Conservation (phyloP, 805 yeast genomes). For the Cyberlindnera misumaiensis region DNA sequence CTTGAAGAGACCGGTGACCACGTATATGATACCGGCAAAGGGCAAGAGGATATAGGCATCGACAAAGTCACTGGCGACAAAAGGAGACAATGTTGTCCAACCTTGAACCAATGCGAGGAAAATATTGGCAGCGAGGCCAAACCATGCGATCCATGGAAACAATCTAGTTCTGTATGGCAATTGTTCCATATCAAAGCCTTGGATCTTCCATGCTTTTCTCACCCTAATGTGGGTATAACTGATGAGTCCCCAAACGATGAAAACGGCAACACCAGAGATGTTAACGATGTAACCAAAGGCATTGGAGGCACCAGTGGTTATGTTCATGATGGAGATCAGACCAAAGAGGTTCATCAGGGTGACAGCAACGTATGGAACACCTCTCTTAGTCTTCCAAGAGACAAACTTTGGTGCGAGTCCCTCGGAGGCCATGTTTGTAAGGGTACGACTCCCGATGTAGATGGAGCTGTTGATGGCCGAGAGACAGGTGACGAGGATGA, state of each 20-base stretch:
- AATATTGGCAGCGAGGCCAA: constrained; percentile 32
- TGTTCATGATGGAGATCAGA: constrained; percentile 52
- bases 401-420: constrained; percentile 54
- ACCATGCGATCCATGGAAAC: constrained; percentile 35
- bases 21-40: constrained; percentile 38
- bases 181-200: constrained; percentile 57
- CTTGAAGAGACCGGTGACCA: constrained; percentile 33
- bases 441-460: constrained; percentile 62
- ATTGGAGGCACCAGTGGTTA: constrained; percentile 43
- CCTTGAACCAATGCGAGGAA: constrained; percentile 43
- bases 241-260: constrained; percentile 66
- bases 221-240: constrained; percentile 60
- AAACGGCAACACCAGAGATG: constrained; percentile 70
- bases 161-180: constrained; percentile 67
- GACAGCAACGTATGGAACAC: constrained; percentile 62
- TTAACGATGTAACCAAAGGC: constrained; percentile 69
- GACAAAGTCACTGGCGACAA: constrained; percentile 40
- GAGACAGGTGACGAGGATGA: constrained; percentile 57
- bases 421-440: constrained; percentile 56
- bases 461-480: constrained; percentile 67
- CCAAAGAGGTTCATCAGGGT: constrained; percentile 54
- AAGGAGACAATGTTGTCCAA: constrained; percentile 44
- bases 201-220: constrained; percentile 54
- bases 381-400: constrained; percentile 43
- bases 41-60: constrained; percentile 64